Conservation (phyloP, 495 filamentous ascomycete species). For the Pseudomonodictys pantanalensis region DNA sequence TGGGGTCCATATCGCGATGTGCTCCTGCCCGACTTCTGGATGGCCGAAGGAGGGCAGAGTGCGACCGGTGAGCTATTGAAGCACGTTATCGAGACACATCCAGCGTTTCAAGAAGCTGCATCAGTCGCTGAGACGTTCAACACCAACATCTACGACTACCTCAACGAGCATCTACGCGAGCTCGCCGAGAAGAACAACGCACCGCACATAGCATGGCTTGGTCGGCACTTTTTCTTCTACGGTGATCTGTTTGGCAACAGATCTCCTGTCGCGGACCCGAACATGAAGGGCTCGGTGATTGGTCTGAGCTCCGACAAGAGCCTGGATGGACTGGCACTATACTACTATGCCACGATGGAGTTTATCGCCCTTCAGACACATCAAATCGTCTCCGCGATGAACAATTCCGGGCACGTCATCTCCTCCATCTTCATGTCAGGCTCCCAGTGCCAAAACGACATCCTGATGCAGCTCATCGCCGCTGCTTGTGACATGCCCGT, state of each 20-base stretch:
- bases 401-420: conserved; percentile 59
- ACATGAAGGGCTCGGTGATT: conserved; percentile 84
- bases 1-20: conserved; percentile 97
- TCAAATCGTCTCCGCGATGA: conserved; percentile 77
- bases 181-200: conserved; percentile 64
- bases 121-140: conserved; percentile 74
- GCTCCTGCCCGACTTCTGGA: conserved; percentile 85
- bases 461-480: conserved; percentile 86
- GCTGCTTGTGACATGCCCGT: conserved; percentile 89
- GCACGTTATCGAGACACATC: conserved; percentile 90
- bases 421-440: conserved; percentile 97
- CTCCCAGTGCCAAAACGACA: conserved; percentile 90
- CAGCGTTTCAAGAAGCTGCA: conserved; percentile 73
- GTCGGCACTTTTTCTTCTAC: conserved; percentile 95
- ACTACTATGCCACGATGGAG: conserved; percentile 93
- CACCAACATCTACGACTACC: conserved; percentile 86
- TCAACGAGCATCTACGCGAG: conserved; percentile 82
- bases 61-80: conserved; percentile 91
- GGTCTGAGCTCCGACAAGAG: conserved; percentile 81
- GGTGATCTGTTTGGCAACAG: conserved; percentile 98
- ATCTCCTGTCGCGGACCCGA: conserved; percentile 84
- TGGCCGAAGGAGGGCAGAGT: conserved; percentile 94
- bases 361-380: conserved; percentile 95
- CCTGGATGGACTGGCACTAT: conserved; percentile 78
- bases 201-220: conserved; percentile 77